phyloP scores from a whole-genome alignment of 2,329 filamentous ascomycete genomes.

The Rachicladosporium sp. region DNA sequence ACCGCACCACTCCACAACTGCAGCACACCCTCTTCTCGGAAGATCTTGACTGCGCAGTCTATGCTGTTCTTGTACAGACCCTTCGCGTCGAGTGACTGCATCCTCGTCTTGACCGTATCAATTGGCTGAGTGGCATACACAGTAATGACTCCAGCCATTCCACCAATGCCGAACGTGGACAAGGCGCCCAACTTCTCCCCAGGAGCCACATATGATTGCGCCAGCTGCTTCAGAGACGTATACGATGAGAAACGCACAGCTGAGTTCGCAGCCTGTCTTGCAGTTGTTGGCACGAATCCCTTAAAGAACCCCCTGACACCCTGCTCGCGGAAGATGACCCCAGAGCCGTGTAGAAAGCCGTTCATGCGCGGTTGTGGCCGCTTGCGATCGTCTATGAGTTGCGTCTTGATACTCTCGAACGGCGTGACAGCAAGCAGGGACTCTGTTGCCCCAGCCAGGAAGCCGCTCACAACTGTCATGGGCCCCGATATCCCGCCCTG shows the following conservation, averaged over 20 bases:
- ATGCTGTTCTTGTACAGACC: constrained; percentile 76
- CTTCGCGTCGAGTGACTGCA: constrained; percentile 89
- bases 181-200: constrained; percentile 85
- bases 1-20: constrained; percentile 93
- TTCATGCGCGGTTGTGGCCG: constrained; percentile 70
- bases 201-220: constrained; percentile 82
- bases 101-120: constrained; percentile 90
- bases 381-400: constrained; percentile 95
- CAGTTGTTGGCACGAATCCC: constrained; percentile 88
- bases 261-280: constrained; percentile 86
- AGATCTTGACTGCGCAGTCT: constrained; percentile 68
- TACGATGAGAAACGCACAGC: constrained; percentile 91
- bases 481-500: constrained; percentile 84
- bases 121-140: constrained; percentile 63
- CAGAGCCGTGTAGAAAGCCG: constrained; percentile 83
- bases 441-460: constrained; percentile 90
- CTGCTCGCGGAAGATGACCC: constrained; percentile 75
- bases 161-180: constrained; percentile 84
- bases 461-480: constrained; percentile 81
- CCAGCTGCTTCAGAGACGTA: constrained; percentile 79
- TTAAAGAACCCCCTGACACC: constrained; percentile 91
- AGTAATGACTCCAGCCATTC: constrained; percentile 77
- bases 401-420: constrained; percentile 97
- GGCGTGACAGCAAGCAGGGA: constrained; percentile 88
- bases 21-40: constrained; percentile 75